Evolutionary conservation across 352 stramenopile species (phyloP).

Genomic region (Globisporangium orthogonon): DNA sequence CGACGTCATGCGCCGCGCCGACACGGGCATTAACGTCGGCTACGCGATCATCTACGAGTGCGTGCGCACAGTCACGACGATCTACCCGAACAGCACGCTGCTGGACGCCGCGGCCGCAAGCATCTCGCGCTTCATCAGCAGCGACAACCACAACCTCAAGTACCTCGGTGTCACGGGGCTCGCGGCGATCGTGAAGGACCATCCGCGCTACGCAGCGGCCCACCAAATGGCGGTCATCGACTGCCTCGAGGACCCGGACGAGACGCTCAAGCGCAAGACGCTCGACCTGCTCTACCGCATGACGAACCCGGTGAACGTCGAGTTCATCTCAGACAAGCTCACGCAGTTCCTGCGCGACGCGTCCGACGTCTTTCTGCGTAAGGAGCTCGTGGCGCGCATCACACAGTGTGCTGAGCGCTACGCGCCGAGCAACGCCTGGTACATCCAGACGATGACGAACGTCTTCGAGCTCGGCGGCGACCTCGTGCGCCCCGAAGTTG

Average conservation of each 20-base stretch:
- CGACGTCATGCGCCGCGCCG: slow-evolving; percentile 97
- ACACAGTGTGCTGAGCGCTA: slow-evolving; percentile 96
- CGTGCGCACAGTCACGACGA: slow-evolving; percentile 97
- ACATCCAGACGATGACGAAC: slow-evolving; percentile 97
- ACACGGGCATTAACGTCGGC: slow-evolving; percentile 99
- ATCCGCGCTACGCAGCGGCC: slow-evolving; percentile 94
- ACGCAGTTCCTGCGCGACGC: slow-evolving; percentile 94
- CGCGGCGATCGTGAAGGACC: slow-evolving; percentile 96
- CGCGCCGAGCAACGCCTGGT: slow-evolving; percentile 98
- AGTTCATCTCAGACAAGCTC: slow-evolving; percentile 99
- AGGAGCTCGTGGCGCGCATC: slow-evolving; percentile 96
- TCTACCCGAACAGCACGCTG: slow-evolving; percentile 98
- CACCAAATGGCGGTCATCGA: slow-evolving; percentile 99
- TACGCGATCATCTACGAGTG: slow-evolving; percentile 99
- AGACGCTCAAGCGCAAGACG: slow-evolving; percentile 99
- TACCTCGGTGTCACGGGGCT: slow-evolving; percentile 99
- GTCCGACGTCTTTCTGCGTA: slow-evolving; percentile 96
- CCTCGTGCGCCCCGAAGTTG: slow-evolving; percentile 95
- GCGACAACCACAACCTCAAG: slow-evolving; percentile 96
- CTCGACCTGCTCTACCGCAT: slow-evolving; percentile 96
- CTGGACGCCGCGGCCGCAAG: slow-evolving; percentile 91
- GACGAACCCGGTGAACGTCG: slow-evolving; percentile 99
- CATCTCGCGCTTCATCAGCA: slow-evolving; percentile 94
- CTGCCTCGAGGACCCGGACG: slow-evolving; percentile 98
- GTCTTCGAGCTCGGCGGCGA: slow-evolving; percentile 95